A percentile compares a stretch with the other conserved stretches of the same genome.
Evolutionary conservation across 805 yeast genomes (phyloP).

Genomic region (Hanseniaspora hatyaiensis): DNA sequence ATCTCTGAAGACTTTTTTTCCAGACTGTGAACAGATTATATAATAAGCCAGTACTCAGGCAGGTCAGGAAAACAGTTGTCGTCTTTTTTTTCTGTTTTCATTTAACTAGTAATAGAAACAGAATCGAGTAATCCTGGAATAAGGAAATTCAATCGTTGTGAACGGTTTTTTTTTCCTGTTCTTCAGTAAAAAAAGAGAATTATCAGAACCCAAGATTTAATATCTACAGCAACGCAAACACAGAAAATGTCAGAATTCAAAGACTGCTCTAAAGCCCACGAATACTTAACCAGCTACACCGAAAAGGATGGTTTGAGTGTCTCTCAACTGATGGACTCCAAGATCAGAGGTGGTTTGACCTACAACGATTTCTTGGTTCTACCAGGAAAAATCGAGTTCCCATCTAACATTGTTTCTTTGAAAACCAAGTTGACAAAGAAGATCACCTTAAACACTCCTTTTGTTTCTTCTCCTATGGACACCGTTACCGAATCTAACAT

Average conservation of each 20-base stretch:
- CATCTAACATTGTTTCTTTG: constrained; percentile 63
- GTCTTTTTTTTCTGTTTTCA: no score
- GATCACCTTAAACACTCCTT: constrained; percentile 84
- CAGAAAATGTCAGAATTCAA: constrained; percentile 20
- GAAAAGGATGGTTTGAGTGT: constrained; percentile 78
- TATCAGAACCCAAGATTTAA: no score
- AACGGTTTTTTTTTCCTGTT: no score
- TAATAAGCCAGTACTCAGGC: no score
- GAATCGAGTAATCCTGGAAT: no score
- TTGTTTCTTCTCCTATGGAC: constrained; percentile 98
- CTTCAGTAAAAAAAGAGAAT: no score
- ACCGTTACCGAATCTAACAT: constrained; percentile 94
- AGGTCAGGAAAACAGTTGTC: no score
- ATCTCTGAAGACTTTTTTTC: no score
- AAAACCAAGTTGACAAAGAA: constrained; percentile 85
- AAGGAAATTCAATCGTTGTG: no score
- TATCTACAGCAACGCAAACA: no score
- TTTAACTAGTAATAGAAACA: no score
- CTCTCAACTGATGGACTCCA: constrained; percentile 77
- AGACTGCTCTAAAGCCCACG: constrained; percentile 52
- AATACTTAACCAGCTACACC: constrained; percentile 51
- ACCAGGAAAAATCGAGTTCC: constrained; percentile 88
- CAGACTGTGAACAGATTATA: no score
- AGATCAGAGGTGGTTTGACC: constrained; percentile 86
- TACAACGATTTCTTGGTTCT: constrained; percentile 91